These are phyloP conservation scores for Linum tenue DNA, from an alignment of 345 rosid species.

Conservation along the genomic window DNA sequence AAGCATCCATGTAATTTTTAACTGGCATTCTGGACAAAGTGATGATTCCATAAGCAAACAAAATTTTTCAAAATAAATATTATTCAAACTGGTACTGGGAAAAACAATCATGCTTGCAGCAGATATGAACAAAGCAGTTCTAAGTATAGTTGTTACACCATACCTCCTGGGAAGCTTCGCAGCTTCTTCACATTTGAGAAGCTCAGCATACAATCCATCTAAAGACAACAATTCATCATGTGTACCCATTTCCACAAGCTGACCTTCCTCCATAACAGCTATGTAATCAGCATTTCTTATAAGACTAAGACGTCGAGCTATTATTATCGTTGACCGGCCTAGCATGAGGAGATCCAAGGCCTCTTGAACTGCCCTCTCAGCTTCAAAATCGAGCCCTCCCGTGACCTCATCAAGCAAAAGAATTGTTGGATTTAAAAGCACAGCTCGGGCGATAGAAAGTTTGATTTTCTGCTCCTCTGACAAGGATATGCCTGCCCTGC, in stretches of 20 bases:
- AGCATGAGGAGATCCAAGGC: constrained; percentile 93
- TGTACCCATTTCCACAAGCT: constrained; percentile 95
- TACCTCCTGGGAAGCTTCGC: constrained; percentile 97
- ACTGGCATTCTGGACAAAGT: constrained; percentile 76
- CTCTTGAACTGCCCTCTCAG: constrained; percentile 90
- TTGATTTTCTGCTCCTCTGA: constrained; percentile 93
- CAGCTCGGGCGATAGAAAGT: constrained; percentile 96
- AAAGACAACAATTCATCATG: constrained; percentile 71
- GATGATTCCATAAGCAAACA: constrained; percentile 12
- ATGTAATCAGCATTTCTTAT: constrained; percentile 93
- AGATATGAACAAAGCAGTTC: not conserved
- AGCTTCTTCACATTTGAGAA: constrained; percentile 93
- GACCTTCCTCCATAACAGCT: constrained; percentile 98
- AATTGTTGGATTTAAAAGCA: constrained; percentile 76
- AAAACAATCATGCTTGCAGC: not conserved
- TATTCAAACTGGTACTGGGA: not conserved
- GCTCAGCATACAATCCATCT: constrained; percentile 84
- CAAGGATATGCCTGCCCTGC: constrained; percentile 78
- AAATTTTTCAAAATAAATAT: not conserved
- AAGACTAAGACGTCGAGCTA: constrained; percentile 86
- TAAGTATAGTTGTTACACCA: not conserved
- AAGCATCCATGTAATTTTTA: constrained; percentile 54
- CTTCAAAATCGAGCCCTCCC: constrained; percentile 96
- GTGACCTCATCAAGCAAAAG: constrained; percentile 98
- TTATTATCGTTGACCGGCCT: constrained; percentile 94